Conservation (phyloP, 2,329 filamentous ascomycete species). For the Aspergillus uvarum region DNA sequence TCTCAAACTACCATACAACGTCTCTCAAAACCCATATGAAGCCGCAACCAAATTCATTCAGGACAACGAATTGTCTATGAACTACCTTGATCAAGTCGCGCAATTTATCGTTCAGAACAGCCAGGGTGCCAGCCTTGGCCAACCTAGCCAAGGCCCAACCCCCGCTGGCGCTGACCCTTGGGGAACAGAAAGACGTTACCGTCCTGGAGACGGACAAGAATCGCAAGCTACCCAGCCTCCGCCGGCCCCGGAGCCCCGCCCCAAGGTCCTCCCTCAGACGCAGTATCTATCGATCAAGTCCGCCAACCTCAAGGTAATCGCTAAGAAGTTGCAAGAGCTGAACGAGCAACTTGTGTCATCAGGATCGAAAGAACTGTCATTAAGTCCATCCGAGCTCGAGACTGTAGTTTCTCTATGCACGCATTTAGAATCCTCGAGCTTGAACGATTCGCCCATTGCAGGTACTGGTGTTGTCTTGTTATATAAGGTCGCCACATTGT, state of each 20-base stretch:
- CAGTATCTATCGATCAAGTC: constrained; percentile 75
- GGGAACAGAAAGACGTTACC: constrained; percentile 75
- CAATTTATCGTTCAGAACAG: constrained; percentile 92
- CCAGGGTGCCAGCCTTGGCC: constrained; percentile 78
- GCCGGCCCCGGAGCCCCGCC: constrained; percentile 41
- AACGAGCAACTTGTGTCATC: constrained; percentile 67
- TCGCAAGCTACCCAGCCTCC: constrained; percentile 34
- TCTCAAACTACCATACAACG: constrained; percentile 89
- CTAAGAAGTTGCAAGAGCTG: constrained; percentile 73
- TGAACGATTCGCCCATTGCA: constrained; percentile 50
- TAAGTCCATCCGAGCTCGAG: constrained; percentile 71
- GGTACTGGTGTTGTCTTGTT: constrained; percentile 61
- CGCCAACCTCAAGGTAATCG: constrained; percentile 68
- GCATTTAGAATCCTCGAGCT: constrained; percentile 56
- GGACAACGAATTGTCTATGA: constrained; percentile 82
- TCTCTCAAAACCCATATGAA: constrained; percentile 89
- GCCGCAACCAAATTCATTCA: constrained; percentile 86
- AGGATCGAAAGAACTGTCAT: constrained; percentile 69
- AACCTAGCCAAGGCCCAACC: constrained; percentile 48
- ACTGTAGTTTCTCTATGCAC: constrained; percentile 61
- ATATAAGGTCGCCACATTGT: constrained; percentile 70
- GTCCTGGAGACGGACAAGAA: constrained; percentile 61
- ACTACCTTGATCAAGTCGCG: constrained; percentile 86
- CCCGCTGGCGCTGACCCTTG: constrained; percentile 66
- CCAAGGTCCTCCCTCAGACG: constrained; percentile 72